These are phyloP conservation scores for Fusarium proliferatum DNA, from an alignment of 2,329 filamentous ascomycete genomes.

Conservation along the genomic window DNA sequence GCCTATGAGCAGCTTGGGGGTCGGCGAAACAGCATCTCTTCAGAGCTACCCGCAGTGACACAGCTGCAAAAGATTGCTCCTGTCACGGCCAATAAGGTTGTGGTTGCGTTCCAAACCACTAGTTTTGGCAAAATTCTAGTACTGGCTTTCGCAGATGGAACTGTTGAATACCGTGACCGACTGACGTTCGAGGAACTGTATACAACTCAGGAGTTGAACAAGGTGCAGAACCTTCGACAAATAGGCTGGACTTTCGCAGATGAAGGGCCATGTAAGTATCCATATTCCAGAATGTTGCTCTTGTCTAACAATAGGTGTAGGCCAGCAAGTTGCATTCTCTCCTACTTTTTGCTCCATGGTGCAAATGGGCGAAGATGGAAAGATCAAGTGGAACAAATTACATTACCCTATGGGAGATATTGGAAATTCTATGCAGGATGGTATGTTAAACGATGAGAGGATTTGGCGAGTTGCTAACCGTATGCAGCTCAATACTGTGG, in stretches of 20 bases:
- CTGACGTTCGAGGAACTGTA: slow-evolving; percentile 76
- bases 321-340: slow-evolving; percentile 70
- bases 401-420: slow-evolving; percentile 62
- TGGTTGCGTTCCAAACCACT: slow-evolving; percentile 74
- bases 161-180: slow-evolving; percentile 82
- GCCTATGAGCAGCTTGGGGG: slow-evolving; percentile 80
- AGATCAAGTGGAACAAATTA: slow-evolving; percentile 68
- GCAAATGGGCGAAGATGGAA: slow-evolving; percentile 68
- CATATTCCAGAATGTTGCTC: background rate
- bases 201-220: slow-evolving; percentile 70
- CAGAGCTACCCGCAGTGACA: slow-evolving; percentile 48
- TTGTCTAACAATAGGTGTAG: slow-evolving; percentile 49
- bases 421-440: slow-evolving; percentile 59
- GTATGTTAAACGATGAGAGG: slow-evolving; percentile 49
- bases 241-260: slow-evolving; percentile 79
- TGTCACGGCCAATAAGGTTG: slow-evolving; percentile 75
- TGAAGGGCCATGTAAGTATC: slow-evolving; percentile 69
- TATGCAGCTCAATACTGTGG: slow-evolving; percentile 63
- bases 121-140: slow-evolving; percentile 79
- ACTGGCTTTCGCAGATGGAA: slow-evolving; percentile 82
- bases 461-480: slow-evolving; percentile 17
- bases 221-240: slow-evolving; percentile 77
- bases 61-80: slow-evolving; percentile 74
- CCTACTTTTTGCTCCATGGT: slow-evolving; percentile 69
- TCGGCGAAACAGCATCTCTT: slow-evolving; percentile 65